These are phyloP conservation scores for Lactarius sanguifluus DNA, from an alignment of 768 basidiomycete genomes.

Conservation along the genomic window DNA sequence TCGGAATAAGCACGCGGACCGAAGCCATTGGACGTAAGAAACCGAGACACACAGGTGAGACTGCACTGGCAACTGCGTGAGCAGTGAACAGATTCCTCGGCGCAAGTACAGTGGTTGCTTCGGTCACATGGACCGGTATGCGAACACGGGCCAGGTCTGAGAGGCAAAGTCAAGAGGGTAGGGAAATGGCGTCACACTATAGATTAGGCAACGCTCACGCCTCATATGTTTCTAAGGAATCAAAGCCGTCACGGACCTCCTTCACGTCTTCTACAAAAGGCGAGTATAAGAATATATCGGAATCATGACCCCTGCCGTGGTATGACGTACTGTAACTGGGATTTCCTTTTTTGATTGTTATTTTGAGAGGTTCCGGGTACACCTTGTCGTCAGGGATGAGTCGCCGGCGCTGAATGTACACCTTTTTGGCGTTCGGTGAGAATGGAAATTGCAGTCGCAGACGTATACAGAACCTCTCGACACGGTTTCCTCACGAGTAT, in stretches of 20 bases:
- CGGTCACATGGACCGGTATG: conserved; percentile 57
- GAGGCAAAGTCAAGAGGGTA: conserved; percentile 32
- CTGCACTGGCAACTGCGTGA: conserved; percentile 55
- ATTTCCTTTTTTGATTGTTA: no score
- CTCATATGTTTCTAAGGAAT: neutral
- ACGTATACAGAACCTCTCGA: conserved; percentile 17
- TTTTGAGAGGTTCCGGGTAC: conserved; percentile 10
- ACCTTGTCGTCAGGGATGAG: conserved; percentile 17
- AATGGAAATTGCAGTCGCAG: neutral
- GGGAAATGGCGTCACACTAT: no score
- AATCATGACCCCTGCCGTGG: neutral
- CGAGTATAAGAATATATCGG: neutral
- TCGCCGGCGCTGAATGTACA: conserved; percentile 20
- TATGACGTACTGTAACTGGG: conserved; percentile 8
- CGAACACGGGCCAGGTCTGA: conserved; percentile 44
- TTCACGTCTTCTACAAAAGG: neutral
- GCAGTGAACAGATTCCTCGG: conserved; percentile 51
- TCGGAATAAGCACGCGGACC: neutral
- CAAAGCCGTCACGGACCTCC: neutral
- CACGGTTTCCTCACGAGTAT: conserved; percentile 26
- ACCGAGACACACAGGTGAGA: conserved; percentile 44
- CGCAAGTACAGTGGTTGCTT: conserved; percentile 49
- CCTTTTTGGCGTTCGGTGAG: conserved; percentile 4
- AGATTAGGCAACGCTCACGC: neutral
- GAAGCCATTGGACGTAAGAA: neutral